A percentile compares a stretch with the other conserved stretches of the same genome.
These are phyloP conservation scores for Cladosporium austrohemisphaericum DNA, from an alignment of 2,329 filamentous ascomycete genomes.

Conservation along the genomic window DNA sequence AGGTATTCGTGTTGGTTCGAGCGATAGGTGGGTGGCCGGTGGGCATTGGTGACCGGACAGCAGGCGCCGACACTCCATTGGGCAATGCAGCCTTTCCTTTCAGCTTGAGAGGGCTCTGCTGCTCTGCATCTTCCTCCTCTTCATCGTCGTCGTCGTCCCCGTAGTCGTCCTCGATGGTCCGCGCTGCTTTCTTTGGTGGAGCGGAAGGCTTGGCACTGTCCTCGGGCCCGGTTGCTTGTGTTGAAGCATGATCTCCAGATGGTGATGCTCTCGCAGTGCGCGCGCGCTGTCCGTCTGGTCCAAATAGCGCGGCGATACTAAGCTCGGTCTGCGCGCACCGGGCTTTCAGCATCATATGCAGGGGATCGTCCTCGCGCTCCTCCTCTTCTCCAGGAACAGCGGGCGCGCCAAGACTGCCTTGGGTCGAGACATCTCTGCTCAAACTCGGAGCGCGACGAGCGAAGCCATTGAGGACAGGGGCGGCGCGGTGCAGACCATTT, in stretches of 20 bases:
- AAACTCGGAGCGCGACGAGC: slow-evolving; percentile 42
- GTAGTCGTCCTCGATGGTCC: slow-evolving; percentile 80
- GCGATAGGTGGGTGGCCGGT: slow-evolving; percentile 60
- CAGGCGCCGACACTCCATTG: slow-evolving; percentile 57
- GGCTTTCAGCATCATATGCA: slow-evolving; percentile 63
- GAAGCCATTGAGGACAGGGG: slow-evolving; percentile 34
- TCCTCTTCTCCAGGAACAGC: slow-evolving; percentile 35
- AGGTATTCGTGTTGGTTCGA: slow-evolving; percentile 54
- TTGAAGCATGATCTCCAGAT: slow-evolving; percentile 15
- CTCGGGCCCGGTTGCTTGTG: slow-evolving; percentile 18
- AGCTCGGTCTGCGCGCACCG: slow-evolving; percentile 74
- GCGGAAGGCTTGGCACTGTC: slow-evolving; percentile 45
- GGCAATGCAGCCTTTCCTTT: slow-evolving; percentile 54
- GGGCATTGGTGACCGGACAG: slow-evolving; percentile 67
- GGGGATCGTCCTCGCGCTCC: slow-evolving; percentile 45
- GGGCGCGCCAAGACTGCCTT: slow-evolving; percentile 31
- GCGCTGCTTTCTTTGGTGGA: slow-evolving; percentile 68
- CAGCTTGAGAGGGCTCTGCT: slow-evolving; percentile 47
- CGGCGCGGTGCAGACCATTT: slow-evolving; percentile 38
- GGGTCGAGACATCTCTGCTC: slow-evolving; percentile 41
- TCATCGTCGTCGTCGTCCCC: slow-evolving; percentile 61
- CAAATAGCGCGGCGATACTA: slow-evolving; percentile 73
- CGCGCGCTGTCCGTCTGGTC: slow-evolving; percentile 35
- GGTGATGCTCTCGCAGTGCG: slow-evolving; percentile 16
- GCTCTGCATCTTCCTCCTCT: slow-evolving; percentile 42